Conservation (phyloP, 176 grass and related monocot species). For the Canna indica region DNA sequence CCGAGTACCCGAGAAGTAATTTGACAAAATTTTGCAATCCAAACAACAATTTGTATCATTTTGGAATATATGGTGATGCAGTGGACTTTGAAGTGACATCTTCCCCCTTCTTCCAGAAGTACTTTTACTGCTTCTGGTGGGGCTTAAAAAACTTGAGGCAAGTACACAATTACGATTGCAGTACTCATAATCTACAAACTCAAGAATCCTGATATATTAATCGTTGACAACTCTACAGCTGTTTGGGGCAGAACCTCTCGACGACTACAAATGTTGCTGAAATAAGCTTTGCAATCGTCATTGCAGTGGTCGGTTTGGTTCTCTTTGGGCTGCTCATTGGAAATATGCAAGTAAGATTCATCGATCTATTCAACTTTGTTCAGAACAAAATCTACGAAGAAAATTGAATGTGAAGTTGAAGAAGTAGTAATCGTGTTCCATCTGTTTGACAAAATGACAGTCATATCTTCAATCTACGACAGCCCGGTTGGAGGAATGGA, state of each 20-base stretch:
- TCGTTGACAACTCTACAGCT: constrained; percentile 30
- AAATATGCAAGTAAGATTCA: constrained; percentile 81
- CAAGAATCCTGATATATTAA: not conserved
- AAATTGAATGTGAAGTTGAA: not conserved
- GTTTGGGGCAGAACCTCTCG: constrained; percentile 73
- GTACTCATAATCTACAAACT: too few relatives aligned
- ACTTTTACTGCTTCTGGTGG: constrained; percentile 99
- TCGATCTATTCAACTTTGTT: not conserved
- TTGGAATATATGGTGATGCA: constrained; percentile 76
- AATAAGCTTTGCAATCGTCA: constrained; percentile 63
- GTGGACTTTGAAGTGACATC: constrained; percentile 49
- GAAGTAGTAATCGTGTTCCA: too few relatives aligned
- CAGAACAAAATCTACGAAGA: constrained; percentile 1
- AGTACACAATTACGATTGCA: not conserved
- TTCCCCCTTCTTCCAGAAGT: constrained; percentile 72
- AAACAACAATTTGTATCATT: constrained; percentile 50
- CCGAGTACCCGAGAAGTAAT: constrained; percentile 50
- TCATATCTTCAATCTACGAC: constrained; percentile 86
- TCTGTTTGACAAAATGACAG: constrained; percentile 24
- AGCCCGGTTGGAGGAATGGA: constrained; percentile 86
- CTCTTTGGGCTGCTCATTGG: constrained; percentile 90
- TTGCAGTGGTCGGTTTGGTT: constrained; percentile 73
- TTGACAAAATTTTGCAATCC: constrained; percentile 45
- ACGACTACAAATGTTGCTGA: constrained; percentile 67
- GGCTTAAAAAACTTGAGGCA: constrained; percentile 93